phyloP scores from a whole-genome alignment of 1,139 yeast genomes.

The Taiozyma sp. region DNA sequence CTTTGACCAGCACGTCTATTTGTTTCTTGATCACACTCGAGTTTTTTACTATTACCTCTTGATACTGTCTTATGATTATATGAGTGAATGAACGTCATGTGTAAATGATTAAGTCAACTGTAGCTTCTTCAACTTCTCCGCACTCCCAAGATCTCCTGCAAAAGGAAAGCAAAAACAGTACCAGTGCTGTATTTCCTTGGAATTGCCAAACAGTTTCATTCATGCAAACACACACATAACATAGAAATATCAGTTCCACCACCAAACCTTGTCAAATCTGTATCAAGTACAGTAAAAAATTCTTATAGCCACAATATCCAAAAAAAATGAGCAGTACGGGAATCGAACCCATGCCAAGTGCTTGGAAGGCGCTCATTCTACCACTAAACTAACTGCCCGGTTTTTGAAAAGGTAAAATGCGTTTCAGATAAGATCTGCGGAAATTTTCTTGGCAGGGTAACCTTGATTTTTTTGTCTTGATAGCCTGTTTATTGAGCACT shows the following conservation, averaged over 20 bases:
- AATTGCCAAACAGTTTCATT: too few relatives aligned
- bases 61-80: not conserved
- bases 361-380: slow-evolving; percentile 29
- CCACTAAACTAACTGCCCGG: slow-evolving; percentile 28
- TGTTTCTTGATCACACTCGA: not conserved
- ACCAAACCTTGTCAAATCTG: not conserved
- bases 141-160: too few relatives aligned
- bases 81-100: slow-evolving; percentile 1
- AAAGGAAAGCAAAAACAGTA: too few relatives aligned
- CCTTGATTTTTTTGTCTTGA: too few relatives aligned
- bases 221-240: too few relatives aligned
- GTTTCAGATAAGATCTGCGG: not conserved
- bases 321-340: slow-evolving; percentile 26
- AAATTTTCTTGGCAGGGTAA: not conserved
- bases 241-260: not conserved
- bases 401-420: not conserved
- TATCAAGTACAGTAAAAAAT: too few relatives aligned
- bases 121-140: too few relatives aligned
- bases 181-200: too few relatives aligned
- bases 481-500: too few relatives aligned
- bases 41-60: not conserved
- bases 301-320: not conserved
- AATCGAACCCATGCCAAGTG: slow-evolving; percentile 29
- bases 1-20: not conserved
- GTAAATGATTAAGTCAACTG: not conserved